A percentile compares a stretch with the other conserved stretches of the same genome.
Evolutionary conservation across 192 early-diverging fungal genomes (phyloP).

Genomic region (Lobosporangium transversale): DNA sequence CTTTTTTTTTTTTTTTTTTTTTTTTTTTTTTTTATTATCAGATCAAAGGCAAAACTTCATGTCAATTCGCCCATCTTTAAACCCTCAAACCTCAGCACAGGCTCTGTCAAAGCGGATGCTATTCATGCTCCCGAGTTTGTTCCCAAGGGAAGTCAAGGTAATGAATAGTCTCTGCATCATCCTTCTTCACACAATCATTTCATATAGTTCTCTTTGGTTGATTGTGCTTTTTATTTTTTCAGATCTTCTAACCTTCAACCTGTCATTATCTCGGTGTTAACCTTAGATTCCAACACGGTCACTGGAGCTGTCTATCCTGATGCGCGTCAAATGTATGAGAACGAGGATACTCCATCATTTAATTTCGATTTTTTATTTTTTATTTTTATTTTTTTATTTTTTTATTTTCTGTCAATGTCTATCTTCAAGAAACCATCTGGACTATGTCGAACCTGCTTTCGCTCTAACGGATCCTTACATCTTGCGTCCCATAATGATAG

Average conservation of each 20-base stretch:
- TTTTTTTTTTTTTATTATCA: constrained; percentile 4
- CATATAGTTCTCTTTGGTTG: neutral
- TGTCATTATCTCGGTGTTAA: too few species aligned
- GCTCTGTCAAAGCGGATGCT: constrained; percentile 60
- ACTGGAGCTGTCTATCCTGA: constrained; percentile 12
- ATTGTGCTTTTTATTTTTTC: neutral
- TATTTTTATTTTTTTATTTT: too few species aligned
- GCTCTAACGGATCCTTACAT: neutral
- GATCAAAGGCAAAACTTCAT: constrained; percentile 65
- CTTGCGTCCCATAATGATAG: constrained; percentile 2
- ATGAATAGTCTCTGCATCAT: neutral
- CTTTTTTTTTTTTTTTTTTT: constrained; percentile 1
- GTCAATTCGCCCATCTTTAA: constrained; percentile 78
- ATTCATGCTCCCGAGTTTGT: constrained; percentile 69
- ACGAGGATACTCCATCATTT: neutral
- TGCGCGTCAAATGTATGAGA: constrained; percentile 20
- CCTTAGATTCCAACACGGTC: constrained; percentile 15
- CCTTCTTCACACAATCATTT: neutral
- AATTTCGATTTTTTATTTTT: neutral
- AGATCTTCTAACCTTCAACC: neutral
- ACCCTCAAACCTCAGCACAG: constrained; percentile 56
- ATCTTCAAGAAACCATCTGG: too few species aligned
- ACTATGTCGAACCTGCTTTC: too few species aligned
- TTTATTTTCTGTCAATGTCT: too few species aligned
- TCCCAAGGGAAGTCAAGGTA: constrained; percentile 57